phyloP scores from a whole-genome alignment of 2,329 filamentous ascomycete species.

The Microthyrium microscopicum region DNA sequence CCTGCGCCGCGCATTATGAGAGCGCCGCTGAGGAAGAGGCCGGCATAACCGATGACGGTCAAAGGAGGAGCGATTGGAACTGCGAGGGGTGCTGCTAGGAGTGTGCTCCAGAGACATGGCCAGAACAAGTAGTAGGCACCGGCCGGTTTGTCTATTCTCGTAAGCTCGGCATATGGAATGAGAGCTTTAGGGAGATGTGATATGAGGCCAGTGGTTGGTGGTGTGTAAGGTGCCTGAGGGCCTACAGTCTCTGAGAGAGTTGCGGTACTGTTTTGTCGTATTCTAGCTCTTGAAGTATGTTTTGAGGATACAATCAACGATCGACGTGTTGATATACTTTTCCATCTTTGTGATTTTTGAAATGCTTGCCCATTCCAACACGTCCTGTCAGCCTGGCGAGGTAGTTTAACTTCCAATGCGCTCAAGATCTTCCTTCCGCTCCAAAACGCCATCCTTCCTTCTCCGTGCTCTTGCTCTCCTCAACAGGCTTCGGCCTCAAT shows the following conservation, averaged over 20 bases:
- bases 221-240: conserved; percentile 35
- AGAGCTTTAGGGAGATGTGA: conserved; percentile 51
- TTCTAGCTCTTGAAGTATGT: too few relatives aligned
- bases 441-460: too few relatives aligned
- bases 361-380: too few relatives aligned
- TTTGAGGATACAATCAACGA: too few relatives aligned
- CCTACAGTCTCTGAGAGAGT: conserved; percentile 8
- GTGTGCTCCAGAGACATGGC: conserved; percentile 69
- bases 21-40: conserved; percentile 58
- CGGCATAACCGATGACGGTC: conserved; percentile 45
- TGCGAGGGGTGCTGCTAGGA: conserved; percentile 58
- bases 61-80: conserved; percentile 42
- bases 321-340: too few relatives aligned
- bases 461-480: too few relatives aligned
- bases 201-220: conserved; percentile 55
- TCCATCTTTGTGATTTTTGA: too few relatives aligned
- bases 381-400: too few relatives aligned
- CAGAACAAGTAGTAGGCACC: conserved; percentile 78
- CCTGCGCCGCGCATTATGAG: conserved; percentile 77
- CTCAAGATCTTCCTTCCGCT: too few relatives aligned
- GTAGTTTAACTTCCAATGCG: too few relatives aligned
- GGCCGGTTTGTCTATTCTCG: conserved; percentile 64
- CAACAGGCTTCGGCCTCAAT: too few relatives aligned
- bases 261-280: neutral
- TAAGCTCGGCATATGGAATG: conserved; percentile 68